These are phyloP conservation scores for Apiospora malaysiana DNA, from an alignment of 2,329 filamentous ascomycete species.

Conservation along the genomic window DNA sequence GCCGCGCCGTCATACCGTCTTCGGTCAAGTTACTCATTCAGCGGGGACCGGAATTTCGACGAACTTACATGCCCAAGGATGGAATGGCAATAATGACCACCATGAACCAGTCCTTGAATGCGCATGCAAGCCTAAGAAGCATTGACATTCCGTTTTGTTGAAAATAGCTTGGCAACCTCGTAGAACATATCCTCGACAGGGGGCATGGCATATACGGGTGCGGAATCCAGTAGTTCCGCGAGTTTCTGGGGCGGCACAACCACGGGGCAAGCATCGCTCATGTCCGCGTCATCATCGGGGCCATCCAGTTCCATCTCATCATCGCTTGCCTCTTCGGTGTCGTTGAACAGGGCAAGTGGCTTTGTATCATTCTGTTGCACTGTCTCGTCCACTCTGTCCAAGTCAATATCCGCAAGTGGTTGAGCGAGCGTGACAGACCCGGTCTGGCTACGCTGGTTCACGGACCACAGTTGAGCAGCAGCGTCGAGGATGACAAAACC, in stretches of 20 bases:
- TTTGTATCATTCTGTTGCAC: conserved; percentile 36
- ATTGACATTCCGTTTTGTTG: conserved; percentile 53
- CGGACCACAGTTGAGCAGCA: conserved; percentile 72
- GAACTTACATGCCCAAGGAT: not conserved
- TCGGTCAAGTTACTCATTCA: not conserved
- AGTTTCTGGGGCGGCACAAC: conserved; percentile 73
- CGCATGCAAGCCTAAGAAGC: not conserved
- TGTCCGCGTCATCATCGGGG: conserved; percentile 53
- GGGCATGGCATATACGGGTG: conserved; percentile 71
- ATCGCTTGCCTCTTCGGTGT: conserved; percentile 47
- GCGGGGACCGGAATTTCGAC: not conserved
- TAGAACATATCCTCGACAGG: conserved; percentile 79
- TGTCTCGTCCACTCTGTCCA: conserved; percentile 46
- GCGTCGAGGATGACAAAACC: conserved; percentile 81
- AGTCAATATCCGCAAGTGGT: conserved; percentile 59
- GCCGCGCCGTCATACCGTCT: not conserved
- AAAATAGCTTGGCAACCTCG: conserved; percentile 70
- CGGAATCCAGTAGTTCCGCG: conserved; percentile 72
- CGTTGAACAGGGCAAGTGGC: conserved; percentile 36
- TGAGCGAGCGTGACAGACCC: conserved; percentile 58
- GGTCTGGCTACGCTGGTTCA: conserved; percentile 64
- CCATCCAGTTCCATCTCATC: conserved; percentile 54
- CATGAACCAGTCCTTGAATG: not conserved
- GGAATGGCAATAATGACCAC: not conserved
- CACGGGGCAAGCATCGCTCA: conserved; percentile 59